phyloP scores from a whole-genome alignment of 805 yeast genomes.

The Candida lessepsii region DNA sequence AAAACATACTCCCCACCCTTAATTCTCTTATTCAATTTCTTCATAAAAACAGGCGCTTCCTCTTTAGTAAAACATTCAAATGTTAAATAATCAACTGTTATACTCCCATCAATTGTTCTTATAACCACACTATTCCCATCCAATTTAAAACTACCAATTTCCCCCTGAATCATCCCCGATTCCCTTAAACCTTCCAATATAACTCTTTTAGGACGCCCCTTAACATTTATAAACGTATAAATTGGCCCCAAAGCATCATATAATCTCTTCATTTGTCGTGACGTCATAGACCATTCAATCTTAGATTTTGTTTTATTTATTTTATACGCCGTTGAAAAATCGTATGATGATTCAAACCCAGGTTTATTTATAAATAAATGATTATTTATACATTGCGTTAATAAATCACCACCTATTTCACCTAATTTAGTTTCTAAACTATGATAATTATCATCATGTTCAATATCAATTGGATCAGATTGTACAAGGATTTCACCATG shows the following conservation, averaged over 20 bases:
- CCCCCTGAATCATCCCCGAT: not conserved
- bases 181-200: slow-evolving; percentile 41
- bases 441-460: slow-evolving; percentile 41
- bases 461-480: slow-evolving; percentile 43
- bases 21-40: slow-evolving; percentile 45
- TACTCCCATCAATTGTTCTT: slow-evolving; percentile 43
- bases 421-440: slow-evolving; percentile 55
- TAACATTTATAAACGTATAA: slow-evolving; percentile 41
- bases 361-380: slow-evolving; percentile 17
- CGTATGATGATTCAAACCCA: slow-evolving; percentile 20
- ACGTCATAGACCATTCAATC: slow-evolving; percentile 46
- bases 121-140: slow-evolving; percentile 30
- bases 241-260: slow-evolving; percentile 57
- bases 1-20: slow-evolving; percentile 29
- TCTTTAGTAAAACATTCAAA: slow-evolving; percentile 57
- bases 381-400: slow-evolving; percentile 45
- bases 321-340: slow-evolving; percentile 58
- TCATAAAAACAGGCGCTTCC: slow-evolving; percentile 42
- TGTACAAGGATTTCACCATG: slow-evolving; percentile 69
- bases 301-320: slow-evolving; percentile 40
- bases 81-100: slow-evolving; percentile 41
- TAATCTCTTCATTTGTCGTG: slow-evolving; percentile 41
- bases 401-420: slow-evolving; percentile 56
- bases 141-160: slow-evolving; percentile 1
- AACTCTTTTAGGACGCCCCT: slow-evolving; percentile 42